These are phyloP conservation scores for Croton laevigatus DNA, from an alignment of 441 rosid species.

Conservation along the genomic window DNA sequence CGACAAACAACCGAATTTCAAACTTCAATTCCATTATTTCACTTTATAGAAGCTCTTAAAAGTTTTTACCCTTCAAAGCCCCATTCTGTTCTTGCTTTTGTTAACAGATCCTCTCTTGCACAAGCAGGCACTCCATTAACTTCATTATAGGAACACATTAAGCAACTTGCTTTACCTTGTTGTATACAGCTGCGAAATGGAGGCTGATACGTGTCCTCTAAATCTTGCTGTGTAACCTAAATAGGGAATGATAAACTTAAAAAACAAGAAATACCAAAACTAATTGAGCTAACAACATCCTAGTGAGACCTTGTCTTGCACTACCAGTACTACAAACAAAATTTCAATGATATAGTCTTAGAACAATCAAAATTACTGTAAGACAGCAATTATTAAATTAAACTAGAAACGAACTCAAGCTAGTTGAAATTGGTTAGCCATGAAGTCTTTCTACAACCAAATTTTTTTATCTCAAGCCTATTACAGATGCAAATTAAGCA, in stretches of 20 bases:
- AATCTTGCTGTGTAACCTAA: conserved; percentile 85
- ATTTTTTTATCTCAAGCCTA: not conserved
- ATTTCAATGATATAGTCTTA: not conserved
- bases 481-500: not conserved
- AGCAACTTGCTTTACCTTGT: conserved; percentile 83
- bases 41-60: not conserved
- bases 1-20: conserved; percentile 6
- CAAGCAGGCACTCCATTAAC: conserved; percentile 95
- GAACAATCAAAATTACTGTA: not conserved
- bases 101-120: conserved; percentile 71
- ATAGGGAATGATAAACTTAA: conserved; percentile 8
- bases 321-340: not conserved
- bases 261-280: not conserved
- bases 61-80: conserved; percentile 71
- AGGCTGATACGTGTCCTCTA: conserved; percentile 76
- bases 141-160: conserved; percentile 93
- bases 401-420: not conserved
- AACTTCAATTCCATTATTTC: conserved; percentile 14
- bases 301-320: not conserved
- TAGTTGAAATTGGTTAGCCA: not conserved
- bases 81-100: conserved; percentile 68
- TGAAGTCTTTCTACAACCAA: not conserved
- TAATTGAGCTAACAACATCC: not conserved
- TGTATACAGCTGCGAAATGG: conserved; percentile 78
- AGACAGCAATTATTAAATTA: not conserved